Conservation (phyloP, 495 filamentous ascomycete species). For the Penicillium manginii region DNA sequence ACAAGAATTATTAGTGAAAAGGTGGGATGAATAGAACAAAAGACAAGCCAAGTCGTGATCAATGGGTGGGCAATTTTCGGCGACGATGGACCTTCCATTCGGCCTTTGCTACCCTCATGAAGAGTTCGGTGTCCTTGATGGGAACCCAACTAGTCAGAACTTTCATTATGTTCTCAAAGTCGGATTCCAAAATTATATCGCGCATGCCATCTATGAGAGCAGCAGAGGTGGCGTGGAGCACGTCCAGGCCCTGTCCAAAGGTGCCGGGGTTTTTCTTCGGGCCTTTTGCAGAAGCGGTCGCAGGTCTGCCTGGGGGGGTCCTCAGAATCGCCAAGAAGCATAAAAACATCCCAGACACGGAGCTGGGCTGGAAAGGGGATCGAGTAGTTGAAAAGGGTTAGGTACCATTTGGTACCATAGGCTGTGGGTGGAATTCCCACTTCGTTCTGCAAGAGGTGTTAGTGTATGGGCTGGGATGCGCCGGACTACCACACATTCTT, state of each 20-base stretch:
- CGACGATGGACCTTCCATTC: conserved; percentile 81
- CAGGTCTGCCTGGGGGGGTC: conserved; percentile 21
- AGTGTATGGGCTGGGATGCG: neutral
- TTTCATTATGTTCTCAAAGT: conserved; percentile 99
- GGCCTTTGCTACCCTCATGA: conserved; percentile 91
- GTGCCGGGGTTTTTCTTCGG: conserved; percentile 32
- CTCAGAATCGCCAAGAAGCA: conserved; percentile 84
- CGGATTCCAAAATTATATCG: conserved; percentile 87
- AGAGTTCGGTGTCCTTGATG: conserved; percentile 88
- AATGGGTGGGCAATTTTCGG: conserved; percentile 39
- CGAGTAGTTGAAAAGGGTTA: conserved; percentile 96
- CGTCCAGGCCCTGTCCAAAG: conserved; percentile 74
- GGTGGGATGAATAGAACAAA: neutral
- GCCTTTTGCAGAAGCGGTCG: conserved; percentile 54
- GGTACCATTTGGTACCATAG: conserved; percentile 96
- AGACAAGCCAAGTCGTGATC: conserved; percentile 6
- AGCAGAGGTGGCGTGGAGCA: conserved; percentile 88
- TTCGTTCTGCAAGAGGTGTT: conserved; percentile 59
- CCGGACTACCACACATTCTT: conserved; percentile 39
- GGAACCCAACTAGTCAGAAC: conserved; percentile 95
- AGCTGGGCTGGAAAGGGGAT: conserved; percentile 96
- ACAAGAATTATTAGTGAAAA: conserved; percentile 13
- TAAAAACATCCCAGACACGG: conserved; percentile 98
- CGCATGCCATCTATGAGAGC: conserved; percentile 92
- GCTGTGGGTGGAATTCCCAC: conserved; percentile 83